Conservation (phyloP, 2,329 filamentous ascomycete genomes). For the Lachnellula arida region DNA sequence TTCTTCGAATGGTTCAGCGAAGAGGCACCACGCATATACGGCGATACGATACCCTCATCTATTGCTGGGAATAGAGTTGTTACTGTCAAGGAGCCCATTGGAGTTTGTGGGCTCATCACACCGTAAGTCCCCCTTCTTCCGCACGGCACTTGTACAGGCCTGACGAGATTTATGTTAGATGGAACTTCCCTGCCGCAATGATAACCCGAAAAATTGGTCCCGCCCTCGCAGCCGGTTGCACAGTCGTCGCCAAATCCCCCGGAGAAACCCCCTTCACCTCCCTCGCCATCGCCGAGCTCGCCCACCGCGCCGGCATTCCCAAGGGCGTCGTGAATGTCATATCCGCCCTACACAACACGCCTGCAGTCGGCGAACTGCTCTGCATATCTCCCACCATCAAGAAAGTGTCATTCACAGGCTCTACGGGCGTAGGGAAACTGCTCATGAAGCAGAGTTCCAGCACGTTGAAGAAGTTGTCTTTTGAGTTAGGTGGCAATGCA, state of each 20-base stretch:
- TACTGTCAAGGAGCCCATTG: slow-evolving; percentile 78
- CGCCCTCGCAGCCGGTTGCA: slow-evolving; percentile 89
- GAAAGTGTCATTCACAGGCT: slow-evolving; percentile 95
- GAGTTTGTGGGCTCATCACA: slow-evolving; percentile 77
- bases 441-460: slow-evolving; percentile 86
- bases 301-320: slow-evolving; percentile 80
- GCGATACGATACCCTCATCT: slow-evolving; percentile 68
- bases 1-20: slow-evolving; percentile 82
- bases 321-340: slow-evolving; percentile 88
- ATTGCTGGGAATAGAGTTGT: slow-evolving; percentile 69
- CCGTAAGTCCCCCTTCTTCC: slow-evolving; percentile 39
- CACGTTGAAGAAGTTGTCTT: slow-evolving; percentile 76
- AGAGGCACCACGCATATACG: slow-evolving; percentile 69
- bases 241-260: slow-evolving; percentile 86
- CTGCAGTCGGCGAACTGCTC: slow-evolving; percentile 70
- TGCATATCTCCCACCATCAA: slow-evolving; percentile 73
- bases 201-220: slow-evolving; percentile 66
- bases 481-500: slow-evolving; percentile 91
- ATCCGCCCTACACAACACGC: slow-evolving; percentile 73
- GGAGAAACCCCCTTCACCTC: slow-evolving; percentile 90
- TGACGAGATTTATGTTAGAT: slow-evolving; percentile 38
- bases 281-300: slow-evolving; percentile 81
- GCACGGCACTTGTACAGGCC: not conserved
- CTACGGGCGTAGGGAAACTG: slow-evolving; percentile 59
- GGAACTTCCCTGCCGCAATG: slow-evolving; percentile 84